Conservation (phyloP, 208 protist species). For the Leptomonas seymouri region DNA sequence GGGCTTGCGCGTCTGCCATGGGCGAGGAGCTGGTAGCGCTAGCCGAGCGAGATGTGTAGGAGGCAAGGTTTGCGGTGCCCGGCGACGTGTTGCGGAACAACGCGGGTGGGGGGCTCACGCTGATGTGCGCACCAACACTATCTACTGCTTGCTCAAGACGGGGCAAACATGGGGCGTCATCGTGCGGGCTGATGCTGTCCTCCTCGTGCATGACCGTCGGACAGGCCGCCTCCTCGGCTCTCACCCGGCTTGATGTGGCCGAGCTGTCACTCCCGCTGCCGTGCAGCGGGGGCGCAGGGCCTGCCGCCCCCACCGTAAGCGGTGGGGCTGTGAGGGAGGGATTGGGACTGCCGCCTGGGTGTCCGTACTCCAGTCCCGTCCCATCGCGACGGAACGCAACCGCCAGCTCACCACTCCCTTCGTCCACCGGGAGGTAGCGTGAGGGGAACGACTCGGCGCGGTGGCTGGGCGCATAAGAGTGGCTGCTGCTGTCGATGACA, state of each 20-base stretch:
- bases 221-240: conserved; percentile 5
- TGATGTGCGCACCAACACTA: conserved; percentile 1
- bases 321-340: conserved; percentile 3
- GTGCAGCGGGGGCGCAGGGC: neutral
- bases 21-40: conserved; percentile 22
- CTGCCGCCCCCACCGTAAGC: neutral
- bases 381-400: conserved; percentile 6
- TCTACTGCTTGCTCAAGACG: neutral
- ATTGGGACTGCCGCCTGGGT: conserved; percentile 7
- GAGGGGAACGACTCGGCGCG: conserved; percentile 2
- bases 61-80: conserved; percentile 3
- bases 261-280: neutral
- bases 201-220: conserved; percentile 8
- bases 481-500: conserved; percentile 11
- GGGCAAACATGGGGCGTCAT: neutral
- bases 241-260: neutral
- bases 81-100: conserved; percentile 8
- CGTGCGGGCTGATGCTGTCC: conserved; percentile 1
- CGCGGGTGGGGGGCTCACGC: conserved; percentile 9
- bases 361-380: neutral
- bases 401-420: conserved; percentile 21
- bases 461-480: conserved; percentile 13
- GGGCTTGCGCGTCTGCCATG: conserved; percentile 1
- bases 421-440: conserved; percentile 19
- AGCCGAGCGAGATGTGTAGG: conserved; percentile 11